These are phyloP conservation scores for Phytophthora megakarya DNA, from an alignment of 352 stramenopile species.

Conservation along the genomic window DNA sequence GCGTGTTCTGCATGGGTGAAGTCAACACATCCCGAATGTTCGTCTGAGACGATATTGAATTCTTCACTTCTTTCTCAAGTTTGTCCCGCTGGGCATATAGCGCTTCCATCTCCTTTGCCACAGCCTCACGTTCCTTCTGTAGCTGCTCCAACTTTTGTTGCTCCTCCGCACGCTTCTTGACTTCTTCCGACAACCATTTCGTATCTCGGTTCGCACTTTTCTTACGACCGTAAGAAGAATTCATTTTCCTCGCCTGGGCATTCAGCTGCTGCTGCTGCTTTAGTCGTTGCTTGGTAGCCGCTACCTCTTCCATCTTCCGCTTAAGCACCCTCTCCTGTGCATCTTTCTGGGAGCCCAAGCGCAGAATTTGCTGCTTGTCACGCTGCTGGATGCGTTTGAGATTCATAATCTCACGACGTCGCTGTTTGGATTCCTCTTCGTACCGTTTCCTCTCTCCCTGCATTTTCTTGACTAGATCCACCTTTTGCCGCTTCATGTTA, in stretches of 20 bases:
- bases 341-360: constrained; percentile 80
- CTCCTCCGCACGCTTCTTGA: constrained; percentile 81
- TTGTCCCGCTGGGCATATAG: constrained; percentile 78
- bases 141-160: constrained; percentile 86
- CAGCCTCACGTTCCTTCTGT: constrained; percentile 73
- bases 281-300: constrained; percentile 73
- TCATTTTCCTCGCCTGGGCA: constrained; percentile 71
- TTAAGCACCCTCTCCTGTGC: constrained; percentile 87
- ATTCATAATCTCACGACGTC: constrained; percentile 77
- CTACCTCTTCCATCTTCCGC: constrained; percentile 88
- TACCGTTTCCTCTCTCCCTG: constrained; percentile 84
- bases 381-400: constrained; percentile 82
- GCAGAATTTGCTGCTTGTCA: constrained; percentile 86
- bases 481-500: constrained; percentile 90
- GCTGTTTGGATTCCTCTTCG: constrained; percentile 80
- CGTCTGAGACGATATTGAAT: constrained; percentile 58
- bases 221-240: constrained; percentile 56
- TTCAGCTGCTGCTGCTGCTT: constrained; percentile 86
- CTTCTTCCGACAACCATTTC: constrained; percentile 86
- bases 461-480: constrained; percentile 90
- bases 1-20: constrained; percentile 63
- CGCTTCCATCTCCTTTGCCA: constrained; percentile 83
- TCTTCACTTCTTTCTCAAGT: constrained; percentile 70
- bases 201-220: constrained; percentile 59
- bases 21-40: constrained; percentile 85